Conservation (phyloP, 2,329 filamentous ascomycete genomes). For the Colletotrichum tamarilloi region DNA sequence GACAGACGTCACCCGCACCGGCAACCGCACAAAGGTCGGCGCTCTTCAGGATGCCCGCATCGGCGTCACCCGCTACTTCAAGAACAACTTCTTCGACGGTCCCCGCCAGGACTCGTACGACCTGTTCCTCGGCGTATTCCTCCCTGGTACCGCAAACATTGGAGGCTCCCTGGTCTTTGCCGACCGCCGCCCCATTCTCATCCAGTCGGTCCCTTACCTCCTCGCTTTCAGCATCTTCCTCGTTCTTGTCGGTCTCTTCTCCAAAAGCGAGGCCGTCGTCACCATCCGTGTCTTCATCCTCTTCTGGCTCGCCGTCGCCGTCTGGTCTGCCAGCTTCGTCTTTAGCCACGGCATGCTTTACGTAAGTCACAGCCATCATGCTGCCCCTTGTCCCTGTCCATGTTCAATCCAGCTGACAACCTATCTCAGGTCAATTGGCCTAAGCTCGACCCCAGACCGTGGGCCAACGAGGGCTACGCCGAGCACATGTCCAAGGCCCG, state of each 20-base stretch:
- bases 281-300: conserved; percentile 85
- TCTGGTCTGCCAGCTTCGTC: conserved; percentile 82
- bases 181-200: conserved; percentile 85
- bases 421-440: conserved; percentile 91
- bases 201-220: conserved; percentile 95
- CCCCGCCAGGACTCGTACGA: conserved; percentile 96
- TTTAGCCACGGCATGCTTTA: conserved; percentile 90
- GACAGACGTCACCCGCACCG: conserved; percentile 97
- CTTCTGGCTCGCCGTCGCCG: conserved; percentile 78
- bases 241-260: conserved; percentile 79
- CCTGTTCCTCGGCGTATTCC: conserved; percentile 88
- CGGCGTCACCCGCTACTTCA: conserved; percentile 87
- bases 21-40: conserved; percentile 85
- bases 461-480: conserved; percentile 87
- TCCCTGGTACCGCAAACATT: conserved; percentile 77
- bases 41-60: conserved; percentile 89
- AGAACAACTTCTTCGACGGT: conserved; percentile 95
- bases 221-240: conserved; percentile 89
- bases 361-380: conserved; percentile 67
- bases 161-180: conserved; percentile 81
- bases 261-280: conserved; percentile 78
- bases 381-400: conserved; percentile 29
- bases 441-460: conserved; percentile 89
- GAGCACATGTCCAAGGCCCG: conserved; percentile 86
- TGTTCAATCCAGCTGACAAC: conserved; percentile 27